Percentiles rank a stretch among this genome's conserved stretches.
Evolutionary conservation across 495 filamentous ascomycete species (phyloP).

Genomic region (Aspergillus nidulans): DNA sequence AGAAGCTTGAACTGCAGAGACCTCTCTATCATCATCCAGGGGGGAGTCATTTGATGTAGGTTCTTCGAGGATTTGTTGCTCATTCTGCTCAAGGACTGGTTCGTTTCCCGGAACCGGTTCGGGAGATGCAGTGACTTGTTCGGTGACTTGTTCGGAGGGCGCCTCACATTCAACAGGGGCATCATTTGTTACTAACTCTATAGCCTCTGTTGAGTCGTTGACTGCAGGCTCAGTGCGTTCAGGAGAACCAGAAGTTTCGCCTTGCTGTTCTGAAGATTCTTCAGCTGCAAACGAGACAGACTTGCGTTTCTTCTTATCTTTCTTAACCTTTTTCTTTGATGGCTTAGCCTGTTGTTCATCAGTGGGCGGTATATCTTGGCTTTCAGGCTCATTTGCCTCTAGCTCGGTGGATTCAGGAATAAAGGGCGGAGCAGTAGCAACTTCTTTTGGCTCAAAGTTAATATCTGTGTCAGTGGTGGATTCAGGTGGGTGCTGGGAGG

Average conservation of each 20-base stretch:
- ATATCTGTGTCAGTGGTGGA: neutral
- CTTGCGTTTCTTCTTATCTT: conserved; percentile 33
- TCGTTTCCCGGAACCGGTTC: neutral
- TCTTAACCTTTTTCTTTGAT: conserved; percentile 47
- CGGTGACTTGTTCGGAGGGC: neutral
- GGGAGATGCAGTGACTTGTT: neutral
- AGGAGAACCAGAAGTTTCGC: neutral
- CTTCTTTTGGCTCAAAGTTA: neutral
- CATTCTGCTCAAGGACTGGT: neutral
- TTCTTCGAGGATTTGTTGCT: neutral
- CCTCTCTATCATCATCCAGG: neutral
- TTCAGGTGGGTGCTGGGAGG: neutral
- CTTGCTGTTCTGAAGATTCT: conserved; percentile 10
- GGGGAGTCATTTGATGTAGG: neutral
- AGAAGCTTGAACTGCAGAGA: neutral
- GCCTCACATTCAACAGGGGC: neutral
- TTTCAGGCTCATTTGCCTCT: conserved; percentile 1
- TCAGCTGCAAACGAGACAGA: conserved; percentile 21
- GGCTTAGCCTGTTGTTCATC: conserved; percentile 15
- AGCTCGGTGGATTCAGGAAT: neutral
- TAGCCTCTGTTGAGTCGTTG: neutral
- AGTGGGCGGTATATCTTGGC: neutral
- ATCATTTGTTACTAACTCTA: neutral
- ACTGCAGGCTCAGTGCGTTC: neutral
- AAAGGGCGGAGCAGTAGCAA: neutral